Evolutionary conservation across 768 basidiomycete species (phyloP).

Genomic region (Clavulina sp.): DNA sequence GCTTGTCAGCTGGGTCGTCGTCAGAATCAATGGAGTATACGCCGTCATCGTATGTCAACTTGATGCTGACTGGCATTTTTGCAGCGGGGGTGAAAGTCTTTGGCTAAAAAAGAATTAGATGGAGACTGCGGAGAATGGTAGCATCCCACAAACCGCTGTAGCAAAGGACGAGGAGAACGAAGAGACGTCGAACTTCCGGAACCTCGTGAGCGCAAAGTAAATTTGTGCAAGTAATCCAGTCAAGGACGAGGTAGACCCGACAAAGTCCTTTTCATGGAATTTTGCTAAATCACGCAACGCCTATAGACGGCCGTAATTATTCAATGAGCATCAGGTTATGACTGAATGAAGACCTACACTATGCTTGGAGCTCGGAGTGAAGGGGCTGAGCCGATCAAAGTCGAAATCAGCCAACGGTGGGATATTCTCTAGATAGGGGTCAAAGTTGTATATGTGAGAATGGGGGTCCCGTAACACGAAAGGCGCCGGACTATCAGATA

Average conservation of each 20-base stretch:
- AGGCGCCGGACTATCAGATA: slow-evolving; percentile 50
- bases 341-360: slow-evolving; percentile 29
- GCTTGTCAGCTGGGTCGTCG: slow-evolving; percentile 42
- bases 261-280: slow-evolving; percentile 40
- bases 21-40: slow-evolving; percentile 8
- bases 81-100: slow-evolving; percentile 60
- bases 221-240: slow-evolving; percentile 72
- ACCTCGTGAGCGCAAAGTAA: too few relatives aligned
- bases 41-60: slow-evolving; percentile 35
- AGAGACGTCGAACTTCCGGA: too few relatives aligned
- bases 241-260: slow-evolving; percentile 81
- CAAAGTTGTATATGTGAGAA: slow-evolving; percentile 73
- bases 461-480: slow-evolving; percentile 80
- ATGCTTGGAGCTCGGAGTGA: slow-evolving; percentile 65
- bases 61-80: slow-evolving; percentile 53
- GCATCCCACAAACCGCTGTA: slow-evolving; percentile 36
- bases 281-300: slow-evolving; percentile 39
- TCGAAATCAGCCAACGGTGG: slow-evolving; percentile 71
- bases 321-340: background rate
- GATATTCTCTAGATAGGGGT: slow-evolving; percentile 49
- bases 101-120: slow-evolving; percentile 23
- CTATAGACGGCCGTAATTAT: slow-evolving; percentile 20
- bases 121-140: too few relatives aligned
- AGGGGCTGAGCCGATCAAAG: slow-evolving; percentile 57
- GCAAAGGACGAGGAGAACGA: slow-evolving; percentile 39